Conservation (phyloP, 768 basidiomycete genomes). For the Rhizopogon salebrosus region DNA sequence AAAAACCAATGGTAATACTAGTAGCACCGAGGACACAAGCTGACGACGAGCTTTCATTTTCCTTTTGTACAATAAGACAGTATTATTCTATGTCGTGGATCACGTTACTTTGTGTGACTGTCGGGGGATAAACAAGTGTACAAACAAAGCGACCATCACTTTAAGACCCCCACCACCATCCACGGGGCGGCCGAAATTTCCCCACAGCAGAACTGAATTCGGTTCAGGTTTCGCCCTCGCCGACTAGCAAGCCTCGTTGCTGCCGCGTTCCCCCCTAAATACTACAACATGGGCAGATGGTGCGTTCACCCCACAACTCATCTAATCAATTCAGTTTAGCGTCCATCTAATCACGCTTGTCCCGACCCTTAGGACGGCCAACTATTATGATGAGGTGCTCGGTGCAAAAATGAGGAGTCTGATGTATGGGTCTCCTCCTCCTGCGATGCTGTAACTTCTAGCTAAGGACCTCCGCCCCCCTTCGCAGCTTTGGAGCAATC, state of each 20-base stretch:
- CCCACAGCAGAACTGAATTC: constrained; percentile 1
- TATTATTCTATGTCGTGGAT: background rate
- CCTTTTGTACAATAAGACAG: background rate
- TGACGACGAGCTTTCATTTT: constrained; percentile 11
- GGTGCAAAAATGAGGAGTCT: constrained; percentile 70
- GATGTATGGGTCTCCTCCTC: constrained; percentile 48
- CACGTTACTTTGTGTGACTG: constrained; percentile 6
- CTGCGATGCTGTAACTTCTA: background rate
- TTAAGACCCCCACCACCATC: constrained; percentile 8
- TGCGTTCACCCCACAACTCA: constrained; percentile 16
- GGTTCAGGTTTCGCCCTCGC: constrained; percentile 2
- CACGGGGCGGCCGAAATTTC: constrained; percentile 4
- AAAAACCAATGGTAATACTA: constrained; percentile 31
- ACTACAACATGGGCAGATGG: constrained; percentile 66
- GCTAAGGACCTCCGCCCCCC: background rate
- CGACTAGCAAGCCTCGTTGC: constrained; percentile 23
- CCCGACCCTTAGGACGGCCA: constrained; percentile 49
- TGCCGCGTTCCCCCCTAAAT: constrained; percentile 4
- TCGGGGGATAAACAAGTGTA: constrained; percentile 8
- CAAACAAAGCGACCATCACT: constrained; percentile 8
- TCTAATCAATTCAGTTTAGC: constrained; percentile 4
- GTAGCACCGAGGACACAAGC: constrained; percentile 33
- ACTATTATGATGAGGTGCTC: constrained; percentile 69
- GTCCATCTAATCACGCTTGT: background rate
- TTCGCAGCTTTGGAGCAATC: constrained; percentile 66